Conservation (phyloP, 768 basidiomycete genomes). For the Trametes cinnabarina region DNA sequence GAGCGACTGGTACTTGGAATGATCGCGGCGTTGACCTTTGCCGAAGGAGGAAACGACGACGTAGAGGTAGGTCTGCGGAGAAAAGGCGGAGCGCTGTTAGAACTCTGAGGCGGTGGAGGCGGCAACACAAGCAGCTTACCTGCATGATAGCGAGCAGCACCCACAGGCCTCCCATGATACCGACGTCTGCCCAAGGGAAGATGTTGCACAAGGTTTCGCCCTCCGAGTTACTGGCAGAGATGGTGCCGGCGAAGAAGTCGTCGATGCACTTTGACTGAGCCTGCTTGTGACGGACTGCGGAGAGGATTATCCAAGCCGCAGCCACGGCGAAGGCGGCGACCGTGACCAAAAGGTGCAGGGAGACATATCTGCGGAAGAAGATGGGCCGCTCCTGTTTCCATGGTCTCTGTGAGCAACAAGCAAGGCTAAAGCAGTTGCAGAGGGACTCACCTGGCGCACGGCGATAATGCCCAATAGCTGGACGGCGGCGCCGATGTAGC, state of each 20-base stretch:
- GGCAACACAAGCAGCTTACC: constrained; percentile 40
- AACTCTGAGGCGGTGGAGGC: constrained; percentile 6
- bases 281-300: constrained; percentile 69
- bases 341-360: constrained; percentile 55
- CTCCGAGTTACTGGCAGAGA: constrained; percentile 41
- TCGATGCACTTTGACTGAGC: constrained; percentile 66
- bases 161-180: constrained; percentile 90
- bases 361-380: constrained; percentile 66
- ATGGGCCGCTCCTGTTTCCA: constrained; percentile 59
- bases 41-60: constrained; percentile 63
- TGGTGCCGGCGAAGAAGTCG: constrained; percentile 50
- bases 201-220: constrained; percentile 80
- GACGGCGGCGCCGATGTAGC: constrained; percentile 69
- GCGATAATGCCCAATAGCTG: constrained; percentile 87
- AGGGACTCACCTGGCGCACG: constrained; percentile 63
- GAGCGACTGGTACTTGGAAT: constrained; percentile 74
- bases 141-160: constrained; percentile 74
- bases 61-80: constrained; percentile 48
- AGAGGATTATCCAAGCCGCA: constrained; percentile 79
- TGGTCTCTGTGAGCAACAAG: neutral
- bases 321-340: constrained; percentile 70
- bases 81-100: constrained; percentile 1
- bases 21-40: constrained; percentile 71
- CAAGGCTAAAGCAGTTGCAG: neutral
- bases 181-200: constrained; percentile 90